phyloP scores from a whole-genome alignment of 164 flowering plant genomes.

The Echeveria elegans region DNA sequence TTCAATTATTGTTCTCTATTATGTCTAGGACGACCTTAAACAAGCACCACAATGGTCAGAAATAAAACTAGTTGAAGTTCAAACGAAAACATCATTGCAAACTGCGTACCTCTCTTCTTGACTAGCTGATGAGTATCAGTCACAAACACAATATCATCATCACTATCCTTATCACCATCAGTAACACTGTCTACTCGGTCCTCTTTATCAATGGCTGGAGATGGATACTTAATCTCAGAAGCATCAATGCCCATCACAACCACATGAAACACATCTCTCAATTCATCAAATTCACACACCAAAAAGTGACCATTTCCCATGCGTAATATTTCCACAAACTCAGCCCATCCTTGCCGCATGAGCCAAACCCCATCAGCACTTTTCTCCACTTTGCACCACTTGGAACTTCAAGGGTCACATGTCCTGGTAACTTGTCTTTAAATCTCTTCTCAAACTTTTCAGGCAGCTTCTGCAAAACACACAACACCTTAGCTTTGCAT shows the following conservation, averaged over 20 bases:
- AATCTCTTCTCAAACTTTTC: not conserved
- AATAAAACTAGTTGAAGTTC: not conserved
- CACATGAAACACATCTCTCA: not conserved
- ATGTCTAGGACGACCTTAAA: not conserved
- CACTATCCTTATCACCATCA: no score
- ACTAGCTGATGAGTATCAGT: not conserved
- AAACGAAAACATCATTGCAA: not conserved
- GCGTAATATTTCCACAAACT: not conserved
- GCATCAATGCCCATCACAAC: constrained; percentile 3
- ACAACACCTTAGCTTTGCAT: not conserved
- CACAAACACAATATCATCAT: not conserved
- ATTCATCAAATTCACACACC: not conserved
- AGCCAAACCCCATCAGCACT: not conserved
- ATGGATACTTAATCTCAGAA: not conserved
- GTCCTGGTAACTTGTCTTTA: not conserved
- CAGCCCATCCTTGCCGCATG: constrained; percentile 1
- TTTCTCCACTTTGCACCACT: constrained; percentile 1
- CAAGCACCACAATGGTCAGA: not conserved
- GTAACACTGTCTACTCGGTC: not conserved
- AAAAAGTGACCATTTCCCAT: not conserved
- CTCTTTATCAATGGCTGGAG: not conserved
- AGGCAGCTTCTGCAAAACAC: constrained; percentile 7
- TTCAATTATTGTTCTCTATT: not conserved
- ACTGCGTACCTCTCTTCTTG: not conserved
- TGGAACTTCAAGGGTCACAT: not conserved